Evolutionary conservation across 1,284 basidiomycete species (phyloP).

Genomic region (Trametes hirsuta): DNA sequence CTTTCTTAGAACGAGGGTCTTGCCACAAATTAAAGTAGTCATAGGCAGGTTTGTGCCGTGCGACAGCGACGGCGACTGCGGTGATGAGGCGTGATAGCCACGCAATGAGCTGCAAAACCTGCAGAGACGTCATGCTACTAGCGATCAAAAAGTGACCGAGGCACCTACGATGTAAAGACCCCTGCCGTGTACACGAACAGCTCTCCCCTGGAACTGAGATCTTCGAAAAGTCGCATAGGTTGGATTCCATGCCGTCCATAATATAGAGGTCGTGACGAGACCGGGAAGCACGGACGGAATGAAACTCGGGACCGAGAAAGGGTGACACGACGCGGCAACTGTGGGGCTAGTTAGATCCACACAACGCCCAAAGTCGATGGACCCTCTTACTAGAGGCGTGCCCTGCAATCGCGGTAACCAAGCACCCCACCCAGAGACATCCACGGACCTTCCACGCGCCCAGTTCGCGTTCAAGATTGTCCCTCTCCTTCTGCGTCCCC

Average conservation of each 20-base stretch:
- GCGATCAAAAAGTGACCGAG: not conserved
- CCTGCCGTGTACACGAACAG: constrained; percentile 66
- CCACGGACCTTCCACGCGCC: constrained; percentile 67
- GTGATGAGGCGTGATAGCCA: constrained; percentile 63
- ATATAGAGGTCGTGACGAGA: constrained; percentile 54
- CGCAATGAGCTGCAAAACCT: constrained; percentile 60
- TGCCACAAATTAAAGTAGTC: constrained; percentile 43
- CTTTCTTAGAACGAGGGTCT: constrained; percentile 38
- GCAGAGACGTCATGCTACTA: not conserved
- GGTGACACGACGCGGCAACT: constrained; percentile 16
- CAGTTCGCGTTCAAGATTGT: constrained; percentile 48
- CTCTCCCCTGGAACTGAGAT: constrained; percentile 67
- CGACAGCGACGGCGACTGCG: constrained; percentile 47
- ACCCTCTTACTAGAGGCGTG: constrained; percentile 48
- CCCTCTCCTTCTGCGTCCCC: constrained; percentile 39
- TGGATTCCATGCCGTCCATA: constrained; percentile 80
- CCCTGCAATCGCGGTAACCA: constrained; percentile 46
- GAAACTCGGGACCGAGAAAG: constrained; percentile 2
- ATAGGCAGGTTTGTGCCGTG: constrained; percentile 44
- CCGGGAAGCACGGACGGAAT: constrained; percentile 43
- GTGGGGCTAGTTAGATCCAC: not conserved
- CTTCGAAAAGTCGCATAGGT: constrained; percentile 63
- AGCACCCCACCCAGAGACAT: constrained; percentile 56
- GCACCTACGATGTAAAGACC: constrained; percentile 60
- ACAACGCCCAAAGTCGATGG: constrained; percentile 4